Evolutionary conservation across 1,139 yeast genomes (phyloP).

Genomic region (Debaryomycetaceae sp.): DNA sequence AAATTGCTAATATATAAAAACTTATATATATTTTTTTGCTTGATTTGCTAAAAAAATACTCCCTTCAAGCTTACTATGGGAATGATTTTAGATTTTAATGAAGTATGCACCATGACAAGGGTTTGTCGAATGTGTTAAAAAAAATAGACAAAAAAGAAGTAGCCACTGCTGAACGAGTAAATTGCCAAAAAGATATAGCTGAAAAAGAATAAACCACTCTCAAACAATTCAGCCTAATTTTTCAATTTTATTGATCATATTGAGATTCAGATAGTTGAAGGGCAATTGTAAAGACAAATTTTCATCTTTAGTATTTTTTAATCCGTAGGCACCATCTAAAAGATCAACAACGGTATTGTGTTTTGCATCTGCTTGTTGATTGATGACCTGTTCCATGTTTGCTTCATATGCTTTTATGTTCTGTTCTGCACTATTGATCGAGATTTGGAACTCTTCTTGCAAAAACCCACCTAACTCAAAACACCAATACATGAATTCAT

Average conservation of each 20-base stretch:
- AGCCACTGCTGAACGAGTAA: too few species aligned
- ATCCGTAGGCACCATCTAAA: constrained; percentile 23
- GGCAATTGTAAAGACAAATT: neutral
- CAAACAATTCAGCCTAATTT: neutral
- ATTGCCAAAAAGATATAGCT: too few species aligned
- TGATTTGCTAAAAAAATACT: too few species aligned
- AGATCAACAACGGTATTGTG: constrained; percentile 20
- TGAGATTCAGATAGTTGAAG: neutral
- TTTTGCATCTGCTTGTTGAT: neutral
- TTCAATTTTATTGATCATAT: neutral
- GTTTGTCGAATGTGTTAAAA: too few species aligned
- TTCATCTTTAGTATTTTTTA: constrained; percentile 7
- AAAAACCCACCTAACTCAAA: constrained; percentile 70
- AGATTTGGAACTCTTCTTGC: constrained; percentile 25
- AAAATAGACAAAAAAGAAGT: too few species aligned
- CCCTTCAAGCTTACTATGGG: too few species aligned
- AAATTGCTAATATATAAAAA: too few species aligned
- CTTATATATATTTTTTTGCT: too few species aligned
- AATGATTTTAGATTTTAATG: too few species aligned
- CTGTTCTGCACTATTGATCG: neutral
- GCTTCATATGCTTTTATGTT: neutral
- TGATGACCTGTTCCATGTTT: neutral
- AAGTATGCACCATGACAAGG: too few species aligned
- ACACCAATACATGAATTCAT: constrained; percentile 67
- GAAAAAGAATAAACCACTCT: too few species aligned